Evolutionary conservation across 2,329 filamentous ascomycete species (phyloP).

Genomic region (Exophiala sideris): DNA sequence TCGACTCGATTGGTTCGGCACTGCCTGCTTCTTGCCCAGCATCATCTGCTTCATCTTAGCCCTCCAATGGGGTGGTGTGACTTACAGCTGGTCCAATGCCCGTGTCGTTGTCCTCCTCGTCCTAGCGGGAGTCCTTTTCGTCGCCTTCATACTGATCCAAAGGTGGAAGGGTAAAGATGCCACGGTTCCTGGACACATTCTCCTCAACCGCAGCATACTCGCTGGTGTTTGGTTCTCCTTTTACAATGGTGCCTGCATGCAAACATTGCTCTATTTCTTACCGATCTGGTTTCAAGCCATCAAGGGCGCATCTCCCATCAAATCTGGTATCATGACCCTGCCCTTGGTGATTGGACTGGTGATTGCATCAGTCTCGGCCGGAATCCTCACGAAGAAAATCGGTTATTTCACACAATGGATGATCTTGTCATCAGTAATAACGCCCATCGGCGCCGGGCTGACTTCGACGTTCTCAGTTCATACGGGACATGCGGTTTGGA

Average conservation of each 20-base stretch:
- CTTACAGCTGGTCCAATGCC: slow-evolving; percentile 43
- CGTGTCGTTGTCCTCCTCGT: slow-evolving; percentile 50
- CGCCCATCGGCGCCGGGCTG: no score
- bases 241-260: slow-evolving; percentile 6
- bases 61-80: slow-evolving; percentile 46
- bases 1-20: slow-evolving; percentile 42
- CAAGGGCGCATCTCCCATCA: no score
- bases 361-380: no score
- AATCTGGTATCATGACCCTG: no score
- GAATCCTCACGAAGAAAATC: no score
- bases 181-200: slow-evolving; percentile 27
- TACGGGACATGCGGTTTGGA: no score
- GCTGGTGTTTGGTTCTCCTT: slow-evolving; percentile 28
- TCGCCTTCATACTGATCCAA: slow-evolving; percentile 45
- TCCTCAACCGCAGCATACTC: slow-evolving; percentile 42
- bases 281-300: slow-evolving; percentile 32
- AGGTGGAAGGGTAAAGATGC: slow-evolving; percentile 40
- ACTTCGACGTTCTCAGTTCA: no score
- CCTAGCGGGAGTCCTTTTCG: slow-evolving; percentile 40
- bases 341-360: no score
- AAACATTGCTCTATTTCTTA: slow-evolving; percentile 29
- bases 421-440: no score
- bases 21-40: slow-evolving; percentile 43
- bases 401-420: no score
- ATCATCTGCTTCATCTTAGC: slow-evolving; percentile 49